phyloP scores from a whole-genome alignment of 2,329 filamentous ascomycete species.

The Pestalotiopsis sp. region DNA sequence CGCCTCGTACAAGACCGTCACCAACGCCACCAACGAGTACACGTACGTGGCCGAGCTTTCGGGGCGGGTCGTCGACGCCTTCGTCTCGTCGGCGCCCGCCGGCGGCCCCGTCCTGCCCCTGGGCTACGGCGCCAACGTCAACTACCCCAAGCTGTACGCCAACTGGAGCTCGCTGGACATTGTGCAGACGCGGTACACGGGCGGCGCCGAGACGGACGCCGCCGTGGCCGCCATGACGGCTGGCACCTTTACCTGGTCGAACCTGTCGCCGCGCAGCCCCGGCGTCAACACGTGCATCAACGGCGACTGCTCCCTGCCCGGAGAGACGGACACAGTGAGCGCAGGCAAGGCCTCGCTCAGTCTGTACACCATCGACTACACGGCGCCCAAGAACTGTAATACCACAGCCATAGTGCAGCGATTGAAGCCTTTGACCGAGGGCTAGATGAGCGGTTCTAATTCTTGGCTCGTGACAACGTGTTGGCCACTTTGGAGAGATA shows the following conservation, averaged over 20 bases:
- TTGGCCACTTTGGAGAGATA: neutral
- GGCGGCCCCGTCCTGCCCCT: conserved; percentile 40
- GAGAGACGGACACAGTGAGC: conserved; percentile 44
- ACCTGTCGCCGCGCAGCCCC: conserved; percentile 37
- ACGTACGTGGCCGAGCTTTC: conserved; percentile 44
- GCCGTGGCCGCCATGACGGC: conserved; percentile 46
- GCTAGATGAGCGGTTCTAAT: neutral
- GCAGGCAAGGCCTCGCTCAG: conserved; percentile 6
- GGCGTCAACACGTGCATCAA: conserved; percentile 53
- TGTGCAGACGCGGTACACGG: conserved; percentile 40
- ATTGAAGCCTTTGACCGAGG: neutral
- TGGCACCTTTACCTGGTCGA: conserved; percentile 44
- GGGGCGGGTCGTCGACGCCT: conserved; percentile 44
- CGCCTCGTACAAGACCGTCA: conserved; percentile 35
- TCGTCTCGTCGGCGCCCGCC: conserved; percentile 40
- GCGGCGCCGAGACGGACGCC: conserved; percentile 48
- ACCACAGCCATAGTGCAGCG: conserved; percentile 2
- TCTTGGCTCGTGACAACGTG: neutral
- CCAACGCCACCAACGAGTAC: conserved; percentile 47
- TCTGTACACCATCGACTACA: conserved; percentile 10
- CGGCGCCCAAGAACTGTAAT: conserved; percentile 7
- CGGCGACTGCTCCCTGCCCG: conserved; percentile 51
- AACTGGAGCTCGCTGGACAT: conserved; percentile 45
- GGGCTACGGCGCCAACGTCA: conserved; percentile 55
- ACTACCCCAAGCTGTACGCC: conserved; percentile 46